A percentile compares a stretch with the other conserved stretches of the same genome.
Conservation (phyloP, 2,329 filamentous ascomycete species). For the Drechslerella stenobrocha region DNA sequence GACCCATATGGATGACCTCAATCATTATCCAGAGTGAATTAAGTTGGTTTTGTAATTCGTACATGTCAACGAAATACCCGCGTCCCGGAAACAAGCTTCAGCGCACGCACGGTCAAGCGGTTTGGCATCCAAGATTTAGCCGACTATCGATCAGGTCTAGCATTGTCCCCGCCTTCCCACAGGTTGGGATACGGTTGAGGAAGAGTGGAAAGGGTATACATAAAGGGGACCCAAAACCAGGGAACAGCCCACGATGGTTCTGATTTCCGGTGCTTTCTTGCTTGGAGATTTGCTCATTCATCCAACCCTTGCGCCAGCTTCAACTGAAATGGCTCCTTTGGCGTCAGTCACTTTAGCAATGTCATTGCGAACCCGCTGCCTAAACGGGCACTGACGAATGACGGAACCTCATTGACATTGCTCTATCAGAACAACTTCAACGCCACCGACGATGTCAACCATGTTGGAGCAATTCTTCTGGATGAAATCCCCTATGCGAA, state of each 20-base stretch:
- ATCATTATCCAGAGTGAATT: too few species aligned
- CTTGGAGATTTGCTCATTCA: conserved; percentile 8
- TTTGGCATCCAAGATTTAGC: conserved; percentile 13
- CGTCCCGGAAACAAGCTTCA: conserved; percentile 8
- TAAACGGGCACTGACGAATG: conserved; percentile 52
- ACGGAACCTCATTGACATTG: conserved; percentile 59
- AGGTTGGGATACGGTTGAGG: neutral
- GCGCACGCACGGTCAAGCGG: neutral
- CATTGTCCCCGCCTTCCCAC: neutral
- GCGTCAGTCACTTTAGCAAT: conserved; percentile 19
- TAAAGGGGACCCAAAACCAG: neutral
- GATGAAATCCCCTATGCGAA: conserved; percentile 56
- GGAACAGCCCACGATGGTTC: neutral
- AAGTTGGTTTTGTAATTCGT: too few species aligned
- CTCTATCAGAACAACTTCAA: conserved; percentile 64
- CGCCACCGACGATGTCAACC: conserved; percentile 61
- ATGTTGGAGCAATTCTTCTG: conserved; percentile 61
- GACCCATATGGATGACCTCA: too few species aligned
- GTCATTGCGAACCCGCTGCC: conserved; percentile 20
- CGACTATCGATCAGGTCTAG: conserved; percentile 7
- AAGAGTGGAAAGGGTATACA: neutral
- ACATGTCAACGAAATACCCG: too few species aligned
- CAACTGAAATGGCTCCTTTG: conserved; percentile 18
- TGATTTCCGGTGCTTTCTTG: neutral
- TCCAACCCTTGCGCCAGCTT: neutral